These are phyloP conservation scores for Lophiostoma macrostomum DNA, from an alignment of 495 filamentous ascomycete genomes.

Conservation along the genomic window DNA sequence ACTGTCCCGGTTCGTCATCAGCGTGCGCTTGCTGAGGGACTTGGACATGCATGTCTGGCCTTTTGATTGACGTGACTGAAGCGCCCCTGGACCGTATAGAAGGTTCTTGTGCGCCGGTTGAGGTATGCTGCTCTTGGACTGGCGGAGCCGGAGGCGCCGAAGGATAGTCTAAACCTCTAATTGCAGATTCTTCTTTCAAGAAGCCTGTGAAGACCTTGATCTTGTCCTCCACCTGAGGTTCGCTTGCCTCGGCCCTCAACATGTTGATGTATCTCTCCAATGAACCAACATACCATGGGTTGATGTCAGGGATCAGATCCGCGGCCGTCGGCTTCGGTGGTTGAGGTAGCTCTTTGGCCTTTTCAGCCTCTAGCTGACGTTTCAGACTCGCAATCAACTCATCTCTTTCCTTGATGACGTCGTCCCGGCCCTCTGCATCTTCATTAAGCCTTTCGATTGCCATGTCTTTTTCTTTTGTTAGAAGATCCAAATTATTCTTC, in stretches of 20 bases:
- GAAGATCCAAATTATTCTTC: constrained; percentile 1
- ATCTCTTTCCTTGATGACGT: constrained; percentile 15
- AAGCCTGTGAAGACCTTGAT: constrained; percentile 35
- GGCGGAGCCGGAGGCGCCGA: constrained; percentile 11
- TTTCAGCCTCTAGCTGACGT: constrained; percentile 14
- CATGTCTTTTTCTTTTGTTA: constrained; percentile 13
- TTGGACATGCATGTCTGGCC: constrained; percentile 15
- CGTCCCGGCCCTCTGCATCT: constrained; percentile 24
- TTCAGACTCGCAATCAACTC: constrained; percentile 12
- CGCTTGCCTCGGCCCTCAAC: constrained; percentile 31
- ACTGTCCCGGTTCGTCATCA: constrained; percentile 11
- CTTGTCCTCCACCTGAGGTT: constrained; percentile 31
- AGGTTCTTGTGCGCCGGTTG: neutral
- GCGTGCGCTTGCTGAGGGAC: constrained; percentile 6
- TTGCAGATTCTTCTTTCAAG: constrained; percentile 29
- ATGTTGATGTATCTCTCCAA: constrained; percentile 36
- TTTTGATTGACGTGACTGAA: constrained; percentile 1
- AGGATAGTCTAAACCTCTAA: constrained; percentile 29
- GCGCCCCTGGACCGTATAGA: neutral
- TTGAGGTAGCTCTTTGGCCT: constrained; percentile 20
- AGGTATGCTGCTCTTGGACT: neutral
- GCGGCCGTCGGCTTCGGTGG: constrained; percentile 18
- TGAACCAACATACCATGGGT: constrained; percentile 36
- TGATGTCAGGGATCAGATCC: constrained; percentile 30
- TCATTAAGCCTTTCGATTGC: constrained; percentile 23